A percentile compares a stretch with the other conserved stretches of the same genome.
phyloP scores from a whole-genome alignment of 2,329 filamentous ascomycete genomes.

The Mycogone perniciosa region DNA sequence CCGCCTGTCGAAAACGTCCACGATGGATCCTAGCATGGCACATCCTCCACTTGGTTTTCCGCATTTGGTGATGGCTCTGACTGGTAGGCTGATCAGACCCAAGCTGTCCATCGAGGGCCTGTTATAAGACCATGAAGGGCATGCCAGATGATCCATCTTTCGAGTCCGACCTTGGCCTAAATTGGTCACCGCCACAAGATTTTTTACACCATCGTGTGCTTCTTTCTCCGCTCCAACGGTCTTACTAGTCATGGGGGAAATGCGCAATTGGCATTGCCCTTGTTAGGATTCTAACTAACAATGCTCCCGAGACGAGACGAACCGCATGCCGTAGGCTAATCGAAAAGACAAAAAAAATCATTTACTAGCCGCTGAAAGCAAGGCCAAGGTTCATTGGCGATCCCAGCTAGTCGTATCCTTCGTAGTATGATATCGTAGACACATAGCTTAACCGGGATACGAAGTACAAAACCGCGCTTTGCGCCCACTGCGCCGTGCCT shows the following conservation, averaged over 20 bases:
- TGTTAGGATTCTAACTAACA: no score
- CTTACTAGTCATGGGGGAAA: no score
- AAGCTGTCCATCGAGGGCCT: not conserved
- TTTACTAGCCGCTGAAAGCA: no score
- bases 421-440: not conserved
- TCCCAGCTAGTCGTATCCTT: no score
- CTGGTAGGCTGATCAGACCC: not conserved
- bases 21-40: not conserved
- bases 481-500: not conserved
- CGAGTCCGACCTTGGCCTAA: not conserved
- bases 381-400: no score
- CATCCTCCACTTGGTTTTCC: not conserved
- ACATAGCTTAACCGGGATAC: not conserved
- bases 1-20: constrained; percentile 1
- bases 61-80: not conserved
- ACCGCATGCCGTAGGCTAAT: no score
- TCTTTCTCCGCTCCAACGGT: not conserved
- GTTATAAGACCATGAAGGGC: no score
- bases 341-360: no score
- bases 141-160: not conserved
- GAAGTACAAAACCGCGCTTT: not conserved
- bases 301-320: no score
- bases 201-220: no score
- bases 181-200: not conserved
- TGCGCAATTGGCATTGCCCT: no score